Percentiles rank a stretch among this genome's conserved stretches.
Conservation (phyloP, 2,329 filamentous ascomycete species). For the Colletotrichum liaoningense region DNA sequence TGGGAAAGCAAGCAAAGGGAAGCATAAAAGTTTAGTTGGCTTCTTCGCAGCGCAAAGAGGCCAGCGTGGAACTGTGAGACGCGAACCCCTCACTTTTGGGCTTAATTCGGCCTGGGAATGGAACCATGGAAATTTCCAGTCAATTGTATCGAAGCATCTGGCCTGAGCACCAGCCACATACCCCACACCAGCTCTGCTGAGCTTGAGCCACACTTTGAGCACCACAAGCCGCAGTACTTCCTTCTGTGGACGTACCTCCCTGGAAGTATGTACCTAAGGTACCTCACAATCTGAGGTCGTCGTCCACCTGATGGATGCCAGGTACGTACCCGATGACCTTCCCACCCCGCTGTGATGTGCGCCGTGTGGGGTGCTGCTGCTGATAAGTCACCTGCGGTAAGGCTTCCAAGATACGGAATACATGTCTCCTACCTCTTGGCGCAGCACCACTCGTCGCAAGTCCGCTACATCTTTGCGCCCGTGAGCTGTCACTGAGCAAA, state of each 20-base stretch:
- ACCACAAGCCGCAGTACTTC: background rate
- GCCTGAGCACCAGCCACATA: conserved; percentile 13
- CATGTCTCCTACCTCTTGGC: conserved; percentile 21
- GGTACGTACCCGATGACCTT: background rate
- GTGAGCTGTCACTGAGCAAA: conserved; percentile 6
- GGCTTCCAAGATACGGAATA: conserved; percentile 20
- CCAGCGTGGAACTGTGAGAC: conserved; percentile 54
- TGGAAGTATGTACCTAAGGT: background rate
- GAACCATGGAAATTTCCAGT: conserved; percentile 36
- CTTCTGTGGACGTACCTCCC: background rate
- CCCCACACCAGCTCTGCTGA: conserved; percentile 33
- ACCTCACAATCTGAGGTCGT: too few species aligned
- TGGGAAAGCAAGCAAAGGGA: background rate
- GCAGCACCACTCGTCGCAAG: conserved; percentile 28
- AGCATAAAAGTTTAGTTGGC: conserved; percentile 37
- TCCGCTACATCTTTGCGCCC: conserved; percentile 15
- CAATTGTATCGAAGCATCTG: conserved; percentile 20
- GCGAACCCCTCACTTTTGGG: conserved; percentile 27
- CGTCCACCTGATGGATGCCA: background rate
- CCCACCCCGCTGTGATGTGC: conserved; percentile 24
- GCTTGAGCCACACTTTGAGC: conserved; percentile 32
- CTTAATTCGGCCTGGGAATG: conserved; percentile 27
- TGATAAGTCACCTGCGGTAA: background rate
- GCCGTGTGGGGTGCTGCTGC: conserved; percentile 7
- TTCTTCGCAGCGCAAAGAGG: conserved; percentile 50